Conservation (phyloP, 257 asterid genomes). For the Haberlea rhodopensis region DNA sequence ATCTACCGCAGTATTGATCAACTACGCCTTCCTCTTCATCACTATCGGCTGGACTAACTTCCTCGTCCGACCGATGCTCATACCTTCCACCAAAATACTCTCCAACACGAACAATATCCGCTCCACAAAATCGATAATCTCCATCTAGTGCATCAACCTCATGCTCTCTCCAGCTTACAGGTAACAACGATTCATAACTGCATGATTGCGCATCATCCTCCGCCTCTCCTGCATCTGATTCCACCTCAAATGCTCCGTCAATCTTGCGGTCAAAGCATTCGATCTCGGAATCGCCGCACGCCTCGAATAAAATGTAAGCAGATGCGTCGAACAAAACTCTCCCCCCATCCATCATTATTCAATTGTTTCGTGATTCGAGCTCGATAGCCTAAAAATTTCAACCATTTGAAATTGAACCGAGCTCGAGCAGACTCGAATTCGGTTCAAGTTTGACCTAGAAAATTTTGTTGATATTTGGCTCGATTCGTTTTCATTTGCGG, state of each 20-base stretch:
- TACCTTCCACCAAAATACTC: no score
- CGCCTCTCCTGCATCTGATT: background rate
- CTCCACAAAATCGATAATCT: constrained; percentile 7
- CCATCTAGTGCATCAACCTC: constrained; percentile 15
- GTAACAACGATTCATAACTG: constrained; percentile 35
- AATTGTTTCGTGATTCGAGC: background rate
- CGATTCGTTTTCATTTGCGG: no score
- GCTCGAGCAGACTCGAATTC: no score
- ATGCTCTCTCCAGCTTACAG: background rate
- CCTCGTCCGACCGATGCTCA: constrained; percentile 14
- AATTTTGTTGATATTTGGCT: no score
- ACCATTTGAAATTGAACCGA: no score
- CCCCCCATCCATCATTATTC: no score
- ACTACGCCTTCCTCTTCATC: constrained; percentile 58
- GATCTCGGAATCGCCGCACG: constrained; percentile 1
- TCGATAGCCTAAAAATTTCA: no score
- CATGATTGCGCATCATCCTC: constrained; percentile 52
- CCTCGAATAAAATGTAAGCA: no score
- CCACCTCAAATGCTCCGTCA: background rate
- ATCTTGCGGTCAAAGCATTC: background rate
- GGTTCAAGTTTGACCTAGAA: background rate
- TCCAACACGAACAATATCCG: no score
- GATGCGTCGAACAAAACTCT: no score
- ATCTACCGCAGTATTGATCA: constrained; percentile 37
- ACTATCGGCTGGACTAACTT: background rate